Base-by-base conservation (phyloP, 495 filamentous ascomycete genomes). In the Hypoxylon trugodes region DNA sequence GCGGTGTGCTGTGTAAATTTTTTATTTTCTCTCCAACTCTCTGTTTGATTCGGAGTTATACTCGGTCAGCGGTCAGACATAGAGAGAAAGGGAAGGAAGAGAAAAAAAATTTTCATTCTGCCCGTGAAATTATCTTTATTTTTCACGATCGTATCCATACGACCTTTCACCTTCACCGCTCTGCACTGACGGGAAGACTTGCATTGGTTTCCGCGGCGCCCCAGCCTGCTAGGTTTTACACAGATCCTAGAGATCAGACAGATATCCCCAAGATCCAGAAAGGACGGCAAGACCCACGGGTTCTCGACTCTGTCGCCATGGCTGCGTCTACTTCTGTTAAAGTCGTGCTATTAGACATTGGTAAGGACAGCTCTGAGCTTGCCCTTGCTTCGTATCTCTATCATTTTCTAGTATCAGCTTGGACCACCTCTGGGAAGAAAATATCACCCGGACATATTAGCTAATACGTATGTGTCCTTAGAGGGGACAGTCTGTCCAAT, bases 401-500 rank as follows among this genome's bases (percentile, higher is more conserved):
- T 62, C 28, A 35, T 48, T 24, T 26, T 48, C 32, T 53, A 35
- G 41, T 51, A n/a, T n/a, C n/a, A 51, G 65, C 35, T 66, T 56
- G 43, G 46, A 63, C 53, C n/a, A n/a, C n/a, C 41, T 50, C 50
- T 54, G 42, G 61, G 49, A 65, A 71, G 68, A 73, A 73, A 71
- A 67, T n/a, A n/a, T n/a, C n/a, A 65, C 69, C 66, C 61, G 63
- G 62, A 47, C 47, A 51, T 66, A 59, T 63, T 74, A 62, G 73
- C 77, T 80, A 78, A 81, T 74, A 70, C 59, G 58, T 71, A 56
- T n/a, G n/a, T n/a, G n/a, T 65, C 47, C 35, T 54, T 71, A 89
- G 87, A 90, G 78, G 87, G 87, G 59, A 90, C 87, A 19, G 83
- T 90, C 49, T 89, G 86, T 67, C 84, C 84, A 67, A 89, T 90